phyloP scores from a whole-genome alignment of 2,329 filamentous ascomycete genomes.

The Cladorrhinum sp. region DNA sequence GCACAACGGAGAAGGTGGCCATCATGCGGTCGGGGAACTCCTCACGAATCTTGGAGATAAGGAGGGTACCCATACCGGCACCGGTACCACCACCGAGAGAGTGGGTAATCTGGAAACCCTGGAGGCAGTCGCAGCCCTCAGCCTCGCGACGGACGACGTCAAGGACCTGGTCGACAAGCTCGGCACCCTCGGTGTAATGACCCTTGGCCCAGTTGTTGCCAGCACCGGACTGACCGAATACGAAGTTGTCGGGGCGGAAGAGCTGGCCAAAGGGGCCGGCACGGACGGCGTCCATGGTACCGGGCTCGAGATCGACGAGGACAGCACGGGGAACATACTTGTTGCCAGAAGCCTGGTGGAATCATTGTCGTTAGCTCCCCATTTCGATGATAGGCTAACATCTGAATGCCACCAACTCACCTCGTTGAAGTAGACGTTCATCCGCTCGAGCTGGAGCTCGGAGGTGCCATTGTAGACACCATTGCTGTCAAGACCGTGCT shows the following conservation, averaged over 20 bases:
- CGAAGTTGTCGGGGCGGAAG: slow-evolving; percentile 99
- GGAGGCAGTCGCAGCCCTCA: slow-evolving; percentile 98
- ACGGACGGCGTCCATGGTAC: slow-evolving; percentile 99
- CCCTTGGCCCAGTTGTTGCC: slow-evolving; percentile 99
- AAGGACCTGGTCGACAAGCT: slow-evolving; percentile 96
- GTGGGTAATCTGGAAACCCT: slow-evolving; percentile 99
- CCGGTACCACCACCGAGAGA: slow-evolving; percentile 99
- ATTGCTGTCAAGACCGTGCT: slow-evolving; percentile 96
- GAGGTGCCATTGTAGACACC: slow-evolving; percentile 99
- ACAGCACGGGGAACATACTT: slow-evolving; percentile 99
- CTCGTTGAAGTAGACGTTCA: slow-evolving; percentile 97
- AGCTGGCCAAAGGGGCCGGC: slow-evolving; percentile 97
- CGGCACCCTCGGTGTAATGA: slow-evolving; percentile 99
- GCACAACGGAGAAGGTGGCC: slow-evolving; percentile 98
- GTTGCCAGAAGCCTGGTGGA: slow-evolving; percentile 79
- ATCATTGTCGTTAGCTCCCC: slow-evolving; percentile 20
- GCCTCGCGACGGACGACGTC: slow-evolving; percentile 98
- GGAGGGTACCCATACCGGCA: slow-evolving; percentile 99
- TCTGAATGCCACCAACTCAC: slow-evolving; percentile 16
- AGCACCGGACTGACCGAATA: slow-evolving; percentile 98
- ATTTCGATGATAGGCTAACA: neutral
- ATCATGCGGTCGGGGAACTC: slow-evolving; percentile 99
- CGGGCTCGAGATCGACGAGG: slow-evolving; percentile 98
- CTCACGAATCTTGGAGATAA: slow-evolving; percentile 99
- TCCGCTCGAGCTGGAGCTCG: slow-evolving; percentile 98